Evolutionary conservation across 108 stramenopile genomes (phyloP).

Genomic region (Nitzschia sp.): DNA sequence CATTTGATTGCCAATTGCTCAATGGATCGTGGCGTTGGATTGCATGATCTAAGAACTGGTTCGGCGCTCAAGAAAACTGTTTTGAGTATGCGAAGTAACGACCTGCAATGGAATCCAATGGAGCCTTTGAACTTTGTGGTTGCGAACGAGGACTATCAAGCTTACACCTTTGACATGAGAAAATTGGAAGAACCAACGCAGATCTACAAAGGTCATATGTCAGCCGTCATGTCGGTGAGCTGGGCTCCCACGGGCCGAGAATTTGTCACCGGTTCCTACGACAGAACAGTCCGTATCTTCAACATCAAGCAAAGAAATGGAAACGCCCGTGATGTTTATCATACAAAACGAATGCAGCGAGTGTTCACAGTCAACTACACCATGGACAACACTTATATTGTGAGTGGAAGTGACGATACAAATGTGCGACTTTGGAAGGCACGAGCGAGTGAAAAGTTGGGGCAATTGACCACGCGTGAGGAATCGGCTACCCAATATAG

Average conservation of each 20-base stretch:
- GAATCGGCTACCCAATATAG: constrained; percentile 85
- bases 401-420: constrained; percentile 96
- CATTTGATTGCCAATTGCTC: constrained; percentile 87
- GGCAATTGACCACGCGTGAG: constrained; percentile 82
- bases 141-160: constrained; percentile 94
- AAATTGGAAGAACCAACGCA: constrained; percentile 79
- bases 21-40: constrained; percentile 87
- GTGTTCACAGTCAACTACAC: constrained; percentile 94
- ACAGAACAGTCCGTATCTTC: constrained; percentile 95
- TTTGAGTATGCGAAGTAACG: constrained; percentile 89
- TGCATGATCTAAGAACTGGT: constrained; percentile 89
- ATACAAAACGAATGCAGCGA: constrained; percentile 98
- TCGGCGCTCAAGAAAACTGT: constrained; percentile 90
- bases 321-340: constrained; percentile 87
- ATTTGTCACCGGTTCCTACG: constrained; percentile 94
- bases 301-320: constrained; percentile 50
- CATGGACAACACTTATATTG: constrained; percentile 88
- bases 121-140: constrained; percentile 97
- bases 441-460: constrained; percentile 86
- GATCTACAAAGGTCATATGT: constrained; percentile 98
- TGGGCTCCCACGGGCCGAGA: constrained; percentile 97
- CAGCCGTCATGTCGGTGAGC: constrained; percentile 88
- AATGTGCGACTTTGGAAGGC: constrained; percentile 98
- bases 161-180: constrained; percentile 97
- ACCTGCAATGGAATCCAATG: constrained; percentile 99